Evolutionary conservation across 2,329 filamentous ascomycete species (phyloP).

Genomic region (Trichoderma asperellum): DNA sequence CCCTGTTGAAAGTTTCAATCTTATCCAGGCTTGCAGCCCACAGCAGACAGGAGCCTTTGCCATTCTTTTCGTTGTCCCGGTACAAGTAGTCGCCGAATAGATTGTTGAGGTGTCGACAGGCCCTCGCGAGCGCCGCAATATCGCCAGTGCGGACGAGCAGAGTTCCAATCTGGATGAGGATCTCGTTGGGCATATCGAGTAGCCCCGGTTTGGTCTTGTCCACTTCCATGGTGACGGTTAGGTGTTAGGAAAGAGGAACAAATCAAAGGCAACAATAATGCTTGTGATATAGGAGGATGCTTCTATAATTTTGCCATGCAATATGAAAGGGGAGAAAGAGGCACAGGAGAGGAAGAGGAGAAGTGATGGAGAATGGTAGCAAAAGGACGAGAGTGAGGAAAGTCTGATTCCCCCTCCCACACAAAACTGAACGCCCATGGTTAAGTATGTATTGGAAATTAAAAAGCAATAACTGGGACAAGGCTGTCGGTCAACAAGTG

Average conservation of each 20-base stretch:
- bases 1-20: constrained; percentile 8
- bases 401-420: neutral
- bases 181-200: constrained; percentile 16
- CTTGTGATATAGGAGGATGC: neutral
- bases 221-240: neutral
- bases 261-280: neutral
- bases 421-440: neutral
- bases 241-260: neutral
- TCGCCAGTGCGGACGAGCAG: constrained; percentile 10
- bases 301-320: neutral
- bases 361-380: neutral
- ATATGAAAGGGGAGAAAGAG: neutral
- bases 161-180: constrained; percentile 19
- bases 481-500: constrained; percentile 20
- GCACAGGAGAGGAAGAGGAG: neutral
- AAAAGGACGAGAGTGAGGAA: neutral
- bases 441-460: neutral
- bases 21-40: constrained; percentile 23
- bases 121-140: constrained; percentile 17
- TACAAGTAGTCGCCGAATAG: constrained; percentile 27
- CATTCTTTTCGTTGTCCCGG: constrained; percentile 11
- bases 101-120: constrained; percentile 14
- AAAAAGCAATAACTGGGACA: neutral
- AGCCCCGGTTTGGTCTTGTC: neutral
- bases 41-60: constrained; percentile 1